Base-by-base conservation (phyloP, 495 filamentous ascomycete species). In the Immersiella caudata region DNA sequence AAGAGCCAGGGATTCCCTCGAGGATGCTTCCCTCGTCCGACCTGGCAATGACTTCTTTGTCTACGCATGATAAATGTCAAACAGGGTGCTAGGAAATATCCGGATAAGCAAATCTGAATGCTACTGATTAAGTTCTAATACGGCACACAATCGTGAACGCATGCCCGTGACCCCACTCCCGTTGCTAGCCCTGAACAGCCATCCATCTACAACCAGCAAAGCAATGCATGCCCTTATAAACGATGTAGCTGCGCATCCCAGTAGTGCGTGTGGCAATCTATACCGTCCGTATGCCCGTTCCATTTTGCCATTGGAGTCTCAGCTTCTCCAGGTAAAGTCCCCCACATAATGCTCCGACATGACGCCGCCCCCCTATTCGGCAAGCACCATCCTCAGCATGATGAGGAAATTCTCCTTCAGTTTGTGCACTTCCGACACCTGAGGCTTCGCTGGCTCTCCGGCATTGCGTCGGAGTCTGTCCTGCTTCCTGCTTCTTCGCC, bases 391-490 rank as follows among this genome's bases (percentile, higher is more conserved):
- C 79, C 94, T 87, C 74, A 99, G 77, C 91, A 96, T 94, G 29
- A 84, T 79, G 70, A 95, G 74, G 76, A 99, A 99, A 60, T 89
- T 87, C 16, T 89, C 88, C 68, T 85, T 86, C 71, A 99, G 75
- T 78, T 91, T 92, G 62, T 87, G 77, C 52, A 97, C 85, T 82
- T 99, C 95, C 25, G 72, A 79, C 5, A 98, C 85, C 8, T 80
- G 82, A 2, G 95, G 95, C 79, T 99, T 99, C 52, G 83, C 79
- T 2, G 95, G 95, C 81, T 98, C 96, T 6, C 95, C 95, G 1
- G 95, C 94, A 20, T 85, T 90, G 50, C 93, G 84, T 69, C 92
- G 85, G 46, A 99, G 82, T 52, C 89, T 86, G 70, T 97, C 93
- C 72, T 91, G 90, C 69, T 85, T 88, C 81, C 86, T 90, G 27